Percentiles rank a stretch among this genome's conserved stretches.
phyloP scores from a whole-genome alignment of 768 basidiomycete species.

The Favolaschia claudopus region DNA sequence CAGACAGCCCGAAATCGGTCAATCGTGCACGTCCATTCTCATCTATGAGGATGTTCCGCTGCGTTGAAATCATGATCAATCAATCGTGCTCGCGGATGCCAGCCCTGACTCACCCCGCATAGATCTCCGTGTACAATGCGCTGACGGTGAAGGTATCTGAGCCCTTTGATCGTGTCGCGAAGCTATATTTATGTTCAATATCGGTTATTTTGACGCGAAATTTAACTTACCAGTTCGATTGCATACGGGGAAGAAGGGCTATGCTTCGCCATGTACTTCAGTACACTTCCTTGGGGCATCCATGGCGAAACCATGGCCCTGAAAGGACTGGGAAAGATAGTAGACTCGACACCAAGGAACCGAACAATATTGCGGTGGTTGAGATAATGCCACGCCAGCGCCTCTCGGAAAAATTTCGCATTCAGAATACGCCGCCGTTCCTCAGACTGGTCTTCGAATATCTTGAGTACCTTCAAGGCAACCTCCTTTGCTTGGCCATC shows the following conservation, averaged over 20 bases:
- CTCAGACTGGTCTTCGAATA: not conserved
- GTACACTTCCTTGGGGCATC: constrained; percentile 6
- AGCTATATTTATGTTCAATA: no score
- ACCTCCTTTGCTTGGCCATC: not conserved
- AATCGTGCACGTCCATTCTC: no score
- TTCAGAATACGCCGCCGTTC: not conserved
- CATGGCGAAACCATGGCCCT: constrained; percentile 3
- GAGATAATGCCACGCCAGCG: constrained; percentile 3
- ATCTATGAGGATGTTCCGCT: no score
- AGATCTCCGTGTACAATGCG: no score
- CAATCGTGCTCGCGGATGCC: no score
- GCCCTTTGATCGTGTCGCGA: no score
- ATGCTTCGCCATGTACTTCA: not conserved
- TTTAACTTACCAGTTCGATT: not conserved
- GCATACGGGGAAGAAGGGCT: not conserved
- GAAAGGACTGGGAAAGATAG: not conserved
- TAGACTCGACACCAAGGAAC: not conserved
- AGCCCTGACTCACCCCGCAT: no score
- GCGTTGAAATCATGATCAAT: no score
- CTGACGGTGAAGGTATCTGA: no score
- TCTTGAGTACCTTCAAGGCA: not conserved
- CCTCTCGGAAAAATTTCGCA: not conserved
- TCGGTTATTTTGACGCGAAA: no score
- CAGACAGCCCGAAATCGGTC: no score
- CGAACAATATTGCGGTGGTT: constrained; percentile 2